Evolutionary conservation across 2,329 filamentous ascomycete genomes (phyloP), one percentile per base, ranked within the genome.

Genomic region (Pseudogymnoascus sp.): DNA sequence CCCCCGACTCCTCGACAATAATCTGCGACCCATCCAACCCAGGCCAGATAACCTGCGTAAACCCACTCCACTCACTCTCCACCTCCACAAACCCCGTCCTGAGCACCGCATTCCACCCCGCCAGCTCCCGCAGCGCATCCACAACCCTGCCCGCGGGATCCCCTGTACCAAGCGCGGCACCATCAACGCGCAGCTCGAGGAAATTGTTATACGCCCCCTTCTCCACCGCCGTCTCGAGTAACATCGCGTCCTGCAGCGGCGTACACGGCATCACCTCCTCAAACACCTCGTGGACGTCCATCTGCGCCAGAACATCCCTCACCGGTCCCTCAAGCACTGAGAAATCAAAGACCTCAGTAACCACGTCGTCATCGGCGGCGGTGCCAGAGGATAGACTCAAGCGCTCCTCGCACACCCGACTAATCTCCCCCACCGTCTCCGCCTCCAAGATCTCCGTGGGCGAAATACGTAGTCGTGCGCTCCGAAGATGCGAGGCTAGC

Each of bases 171-270:
- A 65, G 1, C n/a, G n/a, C n/a, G n/a, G n/a, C n/a, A n/a, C n/a
- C n/a, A 14, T 26, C 4, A 13, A 47, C 7, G 4, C 42, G 42
- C 1, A 96, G 72, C 68, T 89, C 82, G 10, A 95, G 77, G 78
- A 86, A 87, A 68, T 96, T 97, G 75, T 88, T 89, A 71, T 97
- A 96, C 6, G 86, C 80, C 56, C 75, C 76, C 1, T 79, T 67
- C 65, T 86, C 78, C 16, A 77, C 79, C 2, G 80, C 74, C 0
- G 90, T 93, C 75, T 96, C 91, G 0, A 84, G 80, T 14, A 96
- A 79, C 91, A 96, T 96, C 1, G 90, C 86, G 16, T 82, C 77
- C 69, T 97, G 93, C 8, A 95, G 78, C 13, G 86, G 81, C 3
- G 87, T 93, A 72, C 90, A 95, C 4, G 81, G 81, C 16, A 82